phyloP scores from a whole-genome alignment of 2,329 filamentous ascomycete species.

The Aphanoascus verrucosus region DNA sequence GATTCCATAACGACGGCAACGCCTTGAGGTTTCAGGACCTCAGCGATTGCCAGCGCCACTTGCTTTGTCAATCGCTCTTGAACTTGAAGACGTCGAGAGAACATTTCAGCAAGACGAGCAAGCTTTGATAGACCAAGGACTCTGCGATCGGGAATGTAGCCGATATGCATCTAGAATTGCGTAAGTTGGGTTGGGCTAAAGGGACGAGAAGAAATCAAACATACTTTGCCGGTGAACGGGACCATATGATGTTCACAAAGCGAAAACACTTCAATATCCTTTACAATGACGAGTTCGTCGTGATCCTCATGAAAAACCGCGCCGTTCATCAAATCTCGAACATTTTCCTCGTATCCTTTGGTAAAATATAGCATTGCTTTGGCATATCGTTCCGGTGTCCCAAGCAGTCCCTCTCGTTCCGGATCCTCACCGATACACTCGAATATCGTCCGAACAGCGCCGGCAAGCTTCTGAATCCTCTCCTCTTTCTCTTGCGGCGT shows the following conservation, averaged over 20 bases:
- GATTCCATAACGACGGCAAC: conserved; percentile 97
- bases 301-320: conserved; percentile 95
- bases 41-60: conserved; percentile 84
- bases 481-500: conserved; percentile 48
- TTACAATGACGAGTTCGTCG: conserved; percentile 94
- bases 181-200: conserved; percentile 9
- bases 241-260: conserved; percentile 97
- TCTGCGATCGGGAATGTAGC: conserved; percentile 83
- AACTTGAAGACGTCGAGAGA: conserved; percentile 81
- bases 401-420: conserved; percentile 51
- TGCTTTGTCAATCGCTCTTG: conserved; percentile 95
- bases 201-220: not conserved
- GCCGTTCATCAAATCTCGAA: conserved; percentile 79
- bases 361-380: conserved; percentile 95
- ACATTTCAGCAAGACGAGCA: conserved; percentile 94
- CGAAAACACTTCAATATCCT: conserved; percentile 91
- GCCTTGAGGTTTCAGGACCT: conserved; percentile 84
- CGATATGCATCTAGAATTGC: conserved; percentile 80
- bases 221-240: conserved; percentile 86
- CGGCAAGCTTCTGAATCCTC: conserved; percentile 50
- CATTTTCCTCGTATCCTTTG: conserved; percentile 91
- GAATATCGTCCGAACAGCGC: conserved; percentile 52
- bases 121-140: conserved; percentile 95
- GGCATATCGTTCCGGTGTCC: conserved; percentile 74
- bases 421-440: conserved; percentile 58